phyloP scores from a whole-genome alignment of 2,329 filamentous ascomycete genomes.

The Pseudogymnoascus pannorum region DNA sequence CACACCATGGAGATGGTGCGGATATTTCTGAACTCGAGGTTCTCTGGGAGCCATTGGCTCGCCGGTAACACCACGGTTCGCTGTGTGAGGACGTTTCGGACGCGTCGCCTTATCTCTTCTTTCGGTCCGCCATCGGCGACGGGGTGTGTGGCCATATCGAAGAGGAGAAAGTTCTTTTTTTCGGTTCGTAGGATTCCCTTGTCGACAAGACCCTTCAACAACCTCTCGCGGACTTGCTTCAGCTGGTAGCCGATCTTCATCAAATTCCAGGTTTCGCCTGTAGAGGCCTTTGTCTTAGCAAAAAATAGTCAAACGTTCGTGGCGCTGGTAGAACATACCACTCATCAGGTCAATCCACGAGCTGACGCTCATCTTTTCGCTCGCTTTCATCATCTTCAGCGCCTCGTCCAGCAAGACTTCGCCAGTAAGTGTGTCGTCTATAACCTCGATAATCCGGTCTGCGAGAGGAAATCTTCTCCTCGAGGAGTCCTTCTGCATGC shows the following conservation, averaged over 20 bases:
- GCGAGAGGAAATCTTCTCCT: conserved; percentile 86
- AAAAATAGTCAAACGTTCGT: conserved; percentile 13
- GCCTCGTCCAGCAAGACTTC: conserved; percentile 97
- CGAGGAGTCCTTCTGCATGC: conserved; percentile 95
- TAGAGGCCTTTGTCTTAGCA: conserved; percentile 1
- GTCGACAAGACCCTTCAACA: conserved; percentile 95
- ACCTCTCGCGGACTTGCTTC: conserved; percentile 95
- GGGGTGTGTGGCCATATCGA: conserved; percentile 99
- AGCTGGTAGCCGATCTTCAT: conserved; percentile 99
- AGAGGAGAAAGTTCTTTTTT: conserved; percentile 98
- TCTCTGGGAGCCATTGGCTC: conserved; percentile 86
- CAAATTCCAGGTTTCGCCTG: conserved; percentile 98
- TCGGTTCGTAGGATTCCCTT: conserved; percentile 98
- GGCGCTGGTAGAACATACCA: conserved; percentile 46
- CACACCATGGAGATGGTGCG: conserved; percentile 95
- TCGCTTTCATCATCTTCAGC: conserved; percentile 99
- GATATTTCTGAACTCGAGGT: conserved; percentile 87
- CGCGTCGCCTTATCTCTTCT: conserved; percentile 89
- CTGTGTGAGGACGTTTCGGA: conserved; percentile 86
- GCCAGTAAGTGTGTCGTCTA: conserved; percentile 92
- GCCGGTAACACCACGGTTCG: conserved; percentile 84
- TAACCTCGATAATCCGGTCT: conserved; percentile 91
- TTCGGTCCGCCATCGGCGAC: conserved; percentile 95
- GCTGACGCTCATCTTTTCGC: conserved; percentile 99
- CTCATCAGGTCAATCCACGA: conserved; percentile 99